A percentile compares a stretch with the other conserved stretches of the same genome.
Evolutionary conservation across 2,329 filamentous ascomycete genomes (phyloP).

Genomic region (Triangularia verruculosa): DNA sequence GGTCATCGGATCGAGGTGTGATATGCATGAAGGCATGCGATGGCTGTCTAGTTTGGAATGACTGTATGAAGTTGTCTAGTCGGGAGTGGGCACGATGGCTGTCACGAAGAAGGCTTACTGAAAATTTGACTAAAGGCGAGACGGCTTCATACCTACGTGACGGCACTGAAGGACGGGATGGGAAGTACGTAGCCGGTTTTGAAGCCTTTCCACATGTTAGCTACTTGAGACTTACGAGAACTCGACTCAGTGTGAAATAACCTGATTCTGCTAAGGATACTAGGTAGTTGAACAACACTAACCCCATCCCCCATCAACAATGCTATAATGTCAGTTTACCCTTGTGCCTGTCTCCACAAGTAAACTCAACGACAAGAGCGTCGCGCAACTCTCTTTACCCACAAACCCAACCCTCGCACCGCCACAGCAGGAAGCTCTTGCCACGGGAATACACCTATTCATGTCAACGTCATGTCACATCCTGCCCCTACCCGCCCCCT

Average conservation of each 20-base stretch:
- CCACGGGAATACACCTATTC: not conserved
- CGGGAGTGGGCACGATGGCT: not conserved
- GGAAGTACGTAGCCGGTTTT: not conserved
- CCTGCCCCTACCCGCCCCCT: not conserved
- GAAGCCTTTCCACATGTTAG: not conserved
- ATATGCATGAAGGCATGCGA: not conserved
- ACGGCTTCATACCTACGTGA: not conserved
- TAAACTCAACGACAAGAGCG: no score
- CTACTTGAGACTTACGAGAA: no score
- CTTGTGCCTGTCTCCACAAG: no score
- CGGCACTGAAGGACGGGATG: not conserved
- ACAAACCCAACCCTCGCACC: no score
- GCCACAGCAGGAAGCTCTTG: not conserved
- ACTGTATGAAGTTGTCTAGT: not conserved
- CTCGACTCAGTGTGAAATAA: not conserved
- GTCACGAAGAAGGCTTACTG: no score
- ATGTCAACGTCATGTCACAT: not conserved
- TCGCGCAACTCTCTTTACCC: not conserved
- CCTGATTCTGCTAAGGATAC: not conserved
- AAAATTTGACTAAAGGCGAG: not conserved
- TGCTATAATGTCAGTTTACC: no score
- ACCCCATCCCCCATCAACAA: no score
- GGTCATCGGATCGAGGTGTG: not conserved
- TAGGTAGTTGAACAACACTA: no score
- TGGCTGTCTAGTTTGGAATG: not conserved